A percentile compares a stretch with the other conserved stretches of the same genome.
Evolutionary conservation across 2,329 filamentous ascomycete species (phyloP).

Genomic region (Penicillium olsonii): DNA sequence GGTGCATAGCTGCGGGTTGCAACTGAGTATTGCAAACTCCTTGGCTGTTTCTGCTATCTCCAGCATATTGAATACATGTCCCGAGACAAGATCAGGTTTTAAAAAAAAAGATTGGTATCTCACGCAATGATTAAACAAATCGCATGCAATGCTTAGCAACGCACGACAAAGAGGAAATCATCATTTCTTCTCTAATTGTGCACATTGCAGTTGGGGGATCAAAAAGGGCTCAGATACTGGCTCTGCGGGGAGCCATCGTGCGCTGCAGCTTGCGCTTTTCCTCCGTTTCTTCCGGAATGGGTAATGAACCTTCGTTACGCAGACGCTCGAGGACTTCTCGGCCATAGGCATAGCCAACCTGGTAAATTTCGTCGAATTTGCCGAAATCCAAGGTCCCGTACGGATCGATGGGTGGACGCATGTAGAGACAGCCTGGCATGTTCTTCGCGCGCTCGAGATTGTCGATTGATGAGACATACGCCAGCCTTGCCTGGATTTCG

Average conservation of each 20-base stretch:
- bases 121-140: neutral
- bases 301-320: constrained; percentile 74
- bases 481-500: constrained; percentile 91
- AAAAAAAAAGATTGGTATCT: constrained; percentile 1
- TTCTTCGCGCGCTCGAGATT: constrained; percentile 91
- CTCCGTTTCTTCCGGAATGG: constrained; percentile 69
- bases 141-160: constrained; percentile 1
- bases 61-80: no score
- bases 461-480: constrained; percentile 93
- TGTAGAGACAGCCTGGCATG: constrained; percentile 88
- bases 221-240: constrained; percentile 60
- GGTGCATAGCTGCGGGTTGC: no score
- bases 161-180: neutral
- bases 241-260: constrained; percentile 76
- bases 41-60: no score
- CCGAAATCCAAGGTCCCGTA: constrained; percentile 96
- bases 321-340: constrained; percentile 76
- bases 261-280: constrained; percentile 74
- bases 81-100: no score
- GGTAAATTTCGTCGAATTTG: constrained; percentile 96
- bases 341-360: constrained; percentile 83
- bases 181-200: neutral
- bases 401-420: constrained; percentile 89
- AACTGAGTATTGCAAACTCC: no score
- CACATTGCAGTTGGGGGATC: neutral